A percentile compares a stretch with the other conserved stretches of the same genome.
These are phyloP conservation scores for Fusarium globosum DNA, from an alignment of 2,329 filamentous ascomycete genomes.

Conservation along the genomic window DNA sequence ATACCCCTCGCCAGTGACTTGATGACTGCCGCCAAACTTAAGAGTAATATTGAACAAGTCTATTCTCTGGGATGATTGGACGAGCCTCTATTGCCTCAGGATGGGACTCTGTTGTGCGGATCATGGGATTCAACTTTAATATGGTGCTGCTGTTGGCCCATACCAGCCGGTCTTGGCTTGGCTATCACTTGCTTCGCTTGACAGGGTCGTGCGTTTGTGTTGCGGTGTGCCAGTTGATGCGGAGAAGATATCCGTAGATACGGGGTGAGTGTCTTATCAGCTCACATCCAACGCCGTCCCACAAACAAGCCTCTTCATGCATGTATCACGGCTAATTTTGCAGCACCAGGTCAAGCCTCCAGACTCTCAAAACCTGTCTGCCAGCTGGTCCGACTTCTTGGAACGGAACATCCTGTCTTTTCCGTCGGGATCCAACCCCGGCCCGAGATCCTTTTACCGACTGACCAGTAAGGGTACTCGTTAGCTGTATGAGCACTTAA, in stretches of 20 bases:
- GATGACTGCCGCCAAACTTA: neutral
- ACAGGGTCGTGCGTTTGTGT: slow-evolving; percentile 20
- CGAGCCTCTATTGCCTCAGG: slow-evolving; percentile 3
- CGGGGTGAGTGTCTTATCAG: slow-evolving; percentile 25
- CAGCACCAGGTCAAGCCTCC: neutral
- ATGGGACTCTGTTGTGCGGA: slow-evolving; percentile 7
- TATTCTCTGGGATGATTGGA: slow-evolving; percentile 5
- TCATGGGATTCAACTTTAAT: slow-evolving; percentile 14
- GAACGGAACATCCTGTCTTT: slow-evolving; percentile 7
- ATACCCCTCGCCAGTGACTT: neutral
- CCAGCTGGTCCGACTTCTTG: slow-evolving; percentile 1
- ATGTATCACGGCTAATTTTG: slow-evolving; percentile 1
- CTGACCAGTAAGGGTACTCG: neutral
- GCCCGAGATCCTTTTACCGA: slow-evolving; percentile 27
- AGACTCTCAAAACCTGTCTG: neutral
- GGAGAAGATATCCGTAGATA: slow-evolving; percentile 21
- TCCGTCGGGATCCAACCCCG: slow-evolving; percentile 28
- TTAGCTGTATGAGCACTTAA: neutral
- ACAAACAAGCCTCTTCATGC: neutral
- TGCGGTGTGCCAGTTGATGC: slow-evolving; percentile 23
- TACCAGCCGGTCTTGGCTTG: slow-evolving; percentile 32
- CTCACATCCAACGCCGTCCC: slow-evolving; percentile 17
- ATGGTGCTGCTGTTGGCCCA: slow-evolving; percentile 19
- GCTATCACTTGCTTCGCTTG: slow-evolving; percentile 13
- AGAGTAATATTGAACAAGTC: neutral